These are phyloP conservation scores for Corymbia citriodora DNA, from an alignment of 441 rosid genomes.

Conservation along the genomic window DNA sequence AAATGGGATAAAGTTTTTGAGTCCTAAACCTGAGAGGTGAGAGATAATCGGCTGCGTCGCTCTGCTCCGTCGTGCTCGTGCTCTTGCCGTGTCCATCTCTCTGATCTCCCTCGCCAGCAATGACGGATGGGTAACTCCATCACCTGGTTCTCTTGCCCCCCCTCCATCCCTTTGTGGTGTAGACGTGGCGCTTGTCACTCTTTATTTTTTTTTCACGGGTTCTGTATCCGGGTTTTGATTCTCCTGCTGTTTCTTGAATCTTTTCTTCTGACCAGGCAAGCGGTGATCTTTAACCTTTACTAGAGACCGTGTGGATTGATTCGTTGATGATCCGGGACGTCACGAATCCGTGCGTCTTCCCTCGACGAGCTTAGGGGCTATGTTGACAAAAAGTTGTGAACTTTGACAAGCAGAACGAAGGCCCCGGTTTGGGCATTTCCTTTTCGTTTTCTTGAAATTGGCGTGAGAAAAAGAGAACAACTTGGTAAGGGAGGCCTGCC, in stretches of 20 bases:
- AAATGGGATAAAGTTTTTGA: background rate
- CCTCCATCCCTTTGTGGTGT: background rate
- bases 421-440: background rate
- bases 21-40: background rate
- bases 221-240: background rate
- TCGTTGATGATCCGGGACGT: background rate
- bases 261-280: background rate
- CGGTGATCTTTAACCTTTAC: background rate
- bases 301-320: background rate
- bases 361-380: background rate
- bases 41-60: background rate
- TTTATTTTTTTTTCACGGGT: background rate
- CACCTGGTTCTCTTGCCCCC: background rate
- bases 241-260: background rate
- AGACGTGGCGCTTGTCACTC: background rate
- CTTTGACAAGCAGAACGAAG: background rate
- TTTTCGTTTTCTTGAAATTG: background rate
- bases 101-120: background rate
- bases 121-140: background rate
- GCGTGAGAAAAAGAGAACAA: background rate
- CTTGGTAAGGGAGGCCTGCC: constrained; percentile 14
- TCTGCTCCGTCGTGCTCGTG: background rate
- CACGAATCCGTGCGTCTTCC: background rate
- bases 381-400: background rate
- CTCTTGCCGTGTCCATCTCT: background rate